Base-by-base conservation (phyloP, 2,329 filamentous ascomycete species). In the Phaeoacremonium minimum region DNA sequence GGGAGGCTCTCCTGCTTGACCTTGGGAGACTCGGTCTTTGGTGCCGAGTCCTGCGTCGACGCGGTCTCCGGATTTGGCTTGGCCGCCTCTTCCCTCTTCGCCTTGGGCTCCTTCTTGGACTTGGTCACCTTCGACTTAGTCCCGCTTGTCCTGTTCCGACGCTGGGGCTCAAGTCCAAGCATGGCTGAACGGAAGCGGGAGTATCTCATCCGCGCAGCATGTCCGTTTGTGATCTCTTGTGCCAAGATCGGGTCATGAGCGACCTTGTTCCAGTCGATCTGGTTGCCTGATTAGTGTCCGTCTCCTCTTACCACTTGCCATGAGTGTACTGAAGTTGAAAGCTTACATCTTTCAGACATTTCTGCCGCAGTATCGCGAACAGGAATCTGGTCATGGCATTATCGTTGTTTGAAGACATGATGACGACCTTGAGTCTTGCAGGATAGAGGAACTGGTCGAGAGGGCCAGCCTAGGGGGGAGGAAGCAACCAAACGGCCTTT, bases 221-320 rank as follows among this genome's bases (percentile, higher is more conserved):
- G 75, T 30, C 75, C 75, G 48, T 79, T 80, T 43, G 72, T 67
- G 41, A 79, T 78, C 46, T 67, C 61, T 33, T 76, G 64, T 16
- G 67, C 44, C 8, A 80, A 63, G 32, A 75, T 64, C 15, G 74
- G 72, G 41, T 77, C 71, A 22, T 63, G 54, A 36, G 75, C 75
- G 30, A 80, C 75, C 50, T 66, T 56, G 42, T 71, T 71, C 75
- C 75, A 80, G 52, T 80, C 71, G 48, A 80, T 76, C 75, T 80
- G 37, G 26, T 18, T 7, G n/a, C 16, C 6, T 30, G 5, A 32
- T 53, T 33, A 56, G 48, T 29, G 7, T 40, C 30, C 18, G 28
- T n/a, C n/a, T n/a, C n/a, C n/a, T n/a, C n/a, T n/a, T n/a, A n/a
- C 8, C 28, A 12, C 30, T 35, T 18, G 18, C n/a, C 28, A 36